These are phyloP conservation scores for Phytophthora brassicae DNA, from an alignment of 352 stramenopile genomes.

Conservation along the genomic window DNA sequence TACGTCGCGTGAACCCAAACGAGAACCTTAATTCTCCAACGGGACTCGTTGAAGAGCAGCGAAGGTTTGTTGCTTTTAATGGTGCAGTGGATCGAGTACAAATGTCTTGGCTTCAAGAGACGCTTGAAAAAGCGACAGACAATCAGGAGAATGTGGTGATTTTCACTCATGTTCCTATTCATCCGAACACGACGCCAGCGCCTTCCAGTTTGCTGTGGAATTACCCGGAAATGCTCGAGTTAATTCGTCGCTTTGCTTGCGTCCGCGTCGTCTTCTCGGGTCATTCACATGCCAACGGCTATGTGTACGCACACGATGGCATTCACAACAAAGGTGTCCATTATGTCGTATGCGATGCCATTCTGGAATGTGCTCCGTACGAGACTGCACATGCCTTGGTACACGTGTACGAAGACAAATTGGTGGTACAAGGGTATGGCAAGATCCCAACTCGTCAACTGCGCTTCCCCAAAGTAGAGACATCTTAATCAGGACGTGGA, in stretches of 20 bases:
- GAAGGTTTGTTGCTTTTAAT: conserved; percentile 81
- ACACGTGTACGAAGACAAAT: conserved; percentile 51
- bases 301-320: conserved; percentile 36
- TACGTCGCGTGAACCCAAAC: conserved; percentile 66
- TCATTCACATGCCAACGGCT: conserved; percentile 67
- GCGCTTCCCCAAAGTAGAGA: conserved; percentile 26
- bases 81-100: conserved; percentile 62
- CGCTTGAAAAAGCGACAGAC: conserved; percentile 32
- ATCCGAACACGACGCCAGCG: conserved; percentile 39
- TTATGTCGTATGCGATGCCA: conserved; percentile 67
- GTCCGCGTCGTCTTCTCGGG: conserved; percentile 74
- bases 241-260: conserved; percentile 43
- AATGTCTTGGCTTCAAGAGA: conserved; percentile 54
- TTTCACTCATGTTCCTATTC: conserved; percentile 74
- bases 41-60: conserved; percentile 40
- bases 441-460: conserved; percentile 65
- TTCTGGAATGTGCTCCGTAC: conserved; percentile 62
- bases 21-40: conserved; percentile 72
- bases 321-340: conserved; percentile 53
- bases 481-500: too few species aligned
- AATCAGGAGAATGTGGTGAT: conserved; percentile 59
- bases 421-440: conserved; percentile 59
- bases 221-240: conserved; percentile 61
- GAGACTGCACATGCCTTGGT: conserved; percentile 68
- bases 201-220: conserved; percentile 74